Conservation (phyloP, 2,329 filamentous ascomycete species). For the Trichoderma afroharzianum region DNA sequence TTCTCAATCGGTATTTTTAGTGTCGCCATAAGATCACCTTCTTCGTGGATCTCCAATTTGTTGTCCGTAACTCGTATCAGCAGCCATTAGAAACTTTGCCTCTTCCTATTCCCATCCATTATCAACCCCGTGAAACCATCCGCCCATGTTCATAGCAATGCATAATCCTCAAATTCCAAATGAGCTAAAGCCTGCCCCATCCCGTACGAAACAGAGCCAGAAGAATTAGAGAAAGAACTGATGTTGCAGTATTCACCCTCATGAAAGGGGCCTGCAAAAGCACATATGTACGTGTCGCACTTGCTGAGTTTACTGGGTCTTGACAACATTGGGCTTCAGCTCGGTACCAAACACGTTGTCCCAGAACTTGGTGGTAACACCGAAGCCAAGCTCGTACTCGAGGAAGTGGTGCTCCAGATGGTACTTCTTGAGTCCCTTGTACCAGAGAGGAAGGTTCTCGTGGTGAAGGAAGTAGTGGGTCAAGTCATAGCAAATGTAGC, state of each 20-base stretch:
- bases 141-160: background rate
- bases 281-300: background rate
- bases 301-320: constrained; percentile 29
- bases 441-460: constrained; percentile 84
- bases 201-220: background rate
- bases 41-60: background rate
- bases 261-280: background rate
- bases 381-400: constrained; percentile 96
- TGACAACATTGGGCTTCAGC: constrained; percentile 44
- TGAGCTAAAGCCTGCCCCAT: background rate
- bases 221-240: background rate
- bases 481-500: constrained; percentile 93
- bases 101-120: background rate
- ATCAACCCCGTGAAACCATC: background rate
- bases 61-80: constrained; percentile 2
- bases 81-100: background rate
- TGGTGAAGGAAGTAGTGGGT: constrained; percentile 99
- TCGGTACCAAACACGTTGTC: constrained; percentile 89
- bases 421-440: constrained; percentile 92
- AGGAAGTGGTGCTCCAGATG: constrained; percentile 97
- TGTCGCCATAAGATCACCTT: background rate
- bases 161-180: background rate
- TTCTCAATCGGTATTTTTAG: background rate
- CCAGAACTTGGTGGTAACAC: constrained; percentile 96
- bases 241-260: background rate